Evolutionary conservation across 371 early-diverging fungal genomes (phyloP).

Genomic region (Mortierella polycephala): DNA sequence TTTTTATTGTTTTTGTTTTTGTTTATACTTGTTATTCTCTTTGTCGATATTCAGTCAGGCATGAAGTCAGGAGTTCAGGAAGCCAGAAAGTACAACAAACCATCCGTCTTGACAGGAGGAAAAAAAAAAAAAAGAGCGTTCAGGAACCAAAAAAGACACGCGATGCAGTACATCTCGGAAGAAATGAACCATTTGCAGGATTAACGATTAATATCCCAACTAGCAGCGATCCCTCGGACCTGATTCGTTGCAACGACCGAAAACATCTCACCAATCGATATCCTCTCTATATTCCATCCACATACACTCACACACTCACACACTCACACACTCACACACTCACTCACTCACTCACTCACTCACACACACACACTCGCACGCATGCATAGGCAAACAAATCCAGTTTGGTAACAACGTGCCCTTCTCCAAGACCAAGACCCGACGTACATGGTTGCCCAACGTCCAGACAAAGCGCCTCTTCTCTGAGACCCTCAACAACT

Average conservation of each 20-base stretch:
- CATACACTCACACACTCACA: too few relatives aligned
- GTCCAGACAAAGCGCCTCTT: slow-evolving; percentile 77
- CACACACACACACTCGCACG: slow-evolving; percentile 1
- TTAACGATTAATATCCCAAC: neutral
- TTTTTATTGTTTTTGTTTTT: neutral
- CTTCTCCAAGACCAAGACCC: slow-evolving; percentile 82
- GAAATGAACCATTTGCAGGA: too few relatives aligned
- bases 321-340: too few relatives aligned
- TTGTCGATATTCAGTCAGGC: neutral
- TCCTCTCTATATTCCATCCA: too few relatives aligned
- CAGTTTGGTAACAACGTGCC: slow-evolving; percentile 86
- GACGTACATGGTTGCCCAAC: slow-evolving; percentile 87
- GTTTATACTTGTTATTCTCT: neutral
- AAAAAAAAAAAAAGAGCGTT: too few relatives aligned
- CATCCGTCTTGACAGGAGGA: too few relatives aligned
- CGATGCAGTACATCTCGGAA: too few relatives aligned
- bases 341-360: neutral
- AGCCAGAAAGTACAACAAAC: neutral
- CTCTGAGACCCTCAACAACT: slow-evolving; percentile 71
- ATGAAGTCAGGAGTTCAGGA: neutral
- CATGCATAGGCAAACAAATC: slow-evolving; percentile 65
- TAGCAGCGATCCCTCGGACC: too few relatives aligned
- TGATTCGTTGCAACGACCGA: too few relatives aligned
- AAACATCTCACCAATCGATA: too few relatives aligned
- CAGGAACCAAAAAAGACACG: too few relatives aligned